These are phyloP conservation scores for Exophiala mesophila DNA, from an alignment of 2,329 filamentous ascomycete species.

Conservation along the genomic window DNA sequence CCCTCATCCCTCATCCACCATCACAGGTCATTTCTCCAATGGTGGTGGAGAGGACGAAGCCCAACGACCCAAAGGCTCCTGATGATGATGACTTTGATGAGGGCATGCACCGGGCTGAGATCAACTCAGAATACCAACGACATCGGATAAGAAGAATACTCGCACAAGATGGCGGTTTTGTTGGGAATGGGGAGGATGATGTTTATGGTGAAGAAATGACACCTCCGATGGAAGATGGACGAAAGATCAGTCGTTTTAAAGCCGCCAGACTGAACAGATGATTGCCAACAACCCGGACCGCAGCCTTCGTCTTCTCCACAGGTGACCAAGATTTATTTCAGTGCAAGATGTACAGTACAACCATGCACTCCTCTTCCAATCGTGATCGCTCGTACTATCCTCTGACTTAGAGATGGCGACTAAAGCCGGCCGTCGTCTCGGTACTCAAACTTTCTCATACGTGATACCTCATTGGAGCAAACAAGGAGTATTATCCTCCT, in stretches of 20 bases:
- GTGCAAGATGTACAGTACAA: too few relatives aligned
- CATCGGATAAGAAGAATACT: conserved; percentile 79
- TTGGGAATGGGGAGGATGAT: conserved; percentile 55
- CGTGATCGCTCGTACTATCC: background rate
- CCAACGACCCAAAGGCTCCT: conserved; percentile 32
- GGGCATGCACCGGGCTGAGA: conserved; percentile 66
- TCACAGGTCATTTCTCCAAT: conserved; percentile 54
- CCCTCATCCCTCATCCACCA: conserved; percentile 33
- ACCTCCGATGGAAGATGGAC: conserved; percentile 54
- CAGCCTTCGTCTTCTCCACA: too few relatives aligned
- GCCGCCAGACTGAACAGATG: conserved; percentile 38
- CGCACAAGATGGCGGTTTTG: conserved; percentile 76
- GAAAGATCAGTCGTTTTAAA: conserved; percentile 44
- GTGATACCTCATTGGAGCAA: conserved; percentile 2
- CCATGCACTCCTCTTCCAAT: too few relatives aligned
- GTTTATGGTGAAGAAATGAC: conserved; percentile 56
- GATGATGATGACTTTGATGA: conserved; percentile 67
- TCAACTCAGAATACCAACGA: conserved; percentile 76
- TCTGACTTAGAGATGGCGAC: background rate
- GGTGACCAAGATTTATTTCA: too few relatives aligned
- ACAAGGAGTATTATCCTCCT: background rate
- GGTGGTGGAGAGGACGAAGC: conserved; percentile 49
- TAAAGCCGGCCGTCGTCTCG: too few relatives aligned
- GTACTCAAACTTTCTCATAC: background rate
- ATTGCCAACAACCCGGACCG: too few relatives aligned